A percentile compares a stretch with the other conserved stretches of the same genome.
Evolutionary conservation across 2,329 filamentous ascomycete genomes (phyloP).

Genomic region (Monosporascus sp.): DNA sequence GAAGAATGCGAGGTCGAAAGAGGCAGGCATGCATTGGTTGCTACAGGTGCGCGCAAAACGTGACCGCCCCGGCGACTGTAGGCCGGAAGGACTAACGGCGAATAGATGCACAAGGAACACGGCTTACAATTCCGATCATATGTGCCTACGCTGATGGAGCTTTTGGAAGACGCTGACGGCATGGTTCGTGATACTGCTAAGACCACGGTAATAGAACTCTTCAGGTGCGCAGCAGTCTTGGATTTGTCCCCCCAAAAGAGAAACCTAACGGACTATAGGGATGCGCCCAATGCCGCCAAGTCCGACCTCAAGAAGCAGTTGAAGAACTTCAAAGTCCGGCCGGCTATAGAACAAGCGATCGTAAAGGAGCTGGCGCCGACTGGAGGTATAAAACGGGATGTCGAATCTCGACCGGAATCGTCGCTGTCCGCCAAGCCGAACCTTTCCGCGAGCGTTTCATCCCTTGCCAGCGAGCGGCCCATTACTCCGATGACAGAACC

Average conservation of each 20-base stretch:
- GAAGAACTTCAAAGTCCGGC: slow-evolving; percentile 76
- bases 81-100: slow-evolving; percentile 18
- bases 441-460: slow-evolving; percentile 48
- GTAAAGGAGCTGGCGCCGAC: slow-evolving; percentile 64
- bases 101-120: slow-evolving; percentile 76
- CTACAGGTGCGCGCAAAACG: slow-evolving; percentile 52
- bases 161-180: slow-evolving; percentile 85
- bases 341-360: slow-evolving; percentile 79
- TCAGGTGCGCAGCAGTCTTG: slow-evolving; percentile 50
- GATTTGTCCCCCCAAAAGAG: not conserved
- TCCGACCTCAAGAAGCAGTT: slow-evolving; percentile 85
- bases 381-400: slow-evolving; percentile 26
- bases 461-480: slow-evolving; percentile 44
- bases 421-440: slow-evolving; percentile 31
- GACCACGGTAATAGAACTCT: slow-evolving; percentile 77
- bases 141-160: slow-evolving; percentile 75
- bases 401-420: slow-evolving; percentile 36
- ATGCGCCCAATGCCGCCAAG: slow-evolving; percentile 76
- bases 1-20: slow-evolving; percentile 79
- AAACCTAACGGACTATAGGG: slow-evolving; percentile 37
- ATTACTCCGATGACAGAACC: slow-evolving; percentile 59
- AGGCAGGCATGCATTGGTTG: slow-evolving; percentile 80
- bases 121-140: slow-evolving; percentile 77
- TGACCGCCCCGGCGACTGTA: slow-evolving; percentile 7
- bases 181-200: slow-evolving; percentile 83